Base-by-base conservation (phyloP, 306 rosid genomes). In the Sicyos baderoa region DNA sequence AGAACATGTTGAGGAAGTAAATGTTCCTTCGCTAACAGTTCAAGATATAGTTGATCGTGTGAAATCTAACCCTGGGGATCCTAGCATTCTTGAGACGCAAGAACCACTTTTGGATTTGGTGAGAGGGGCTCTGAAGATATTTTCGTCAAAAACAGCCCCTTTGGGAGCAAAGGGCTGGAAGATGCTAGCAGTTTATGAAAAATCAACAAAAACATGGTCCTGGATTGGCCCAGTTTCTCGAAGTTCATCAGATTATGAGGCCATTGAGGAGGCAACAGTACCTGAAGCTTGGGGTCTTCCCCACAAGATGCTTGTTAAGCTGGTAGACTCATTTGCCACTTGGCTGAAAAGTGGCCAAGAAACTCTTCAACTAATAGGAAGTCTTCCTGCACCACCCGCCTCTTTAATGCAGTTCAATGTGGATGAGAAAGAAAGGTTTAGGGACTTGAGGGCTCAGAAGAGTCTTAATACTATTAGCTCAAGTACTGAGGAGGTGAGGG, bases 311-410 rank as follows among this genome's bases (percentile, higher is more conserved):
- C 91, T 94, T 72, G 96, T 90, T 72, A 94, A 94, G 84, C 76
- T 94, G 87, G 99, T 94, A 47, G 99, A 94, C 84, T 86, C 89
- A 9, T 94, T 90, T 69, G 99, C 99, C 64, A 94, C 86, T 86
- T 94, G 97, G 99, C 87, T 94, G 57, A 94, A 94, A 88, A 85
- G 97, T 79, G 97, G 99, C 76, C 99, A 94, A 73, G 97, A 94
- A 79, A 94, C 99, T 54, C 96, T 94, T 74, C 91, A 90, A 74
- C 97, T 88, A 64, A 90, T 94, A 59, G 99, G 99, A 79, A 90
- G 96, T 76, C 99, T 94, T 82, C 99, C 99, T 55, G 89, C 75
- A 23, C 99, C 97, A 0, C 99, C 99, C 64, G 80, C 88, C 86
- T 87, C 85, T 49, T 81, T 86, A 85, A 86, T 90, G 94, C 97